These are phyloP conservation scores for Lolium perenne DNA, from an alignment of 176 grass and related monocot species.

Conservation along the genomic window DNA sequence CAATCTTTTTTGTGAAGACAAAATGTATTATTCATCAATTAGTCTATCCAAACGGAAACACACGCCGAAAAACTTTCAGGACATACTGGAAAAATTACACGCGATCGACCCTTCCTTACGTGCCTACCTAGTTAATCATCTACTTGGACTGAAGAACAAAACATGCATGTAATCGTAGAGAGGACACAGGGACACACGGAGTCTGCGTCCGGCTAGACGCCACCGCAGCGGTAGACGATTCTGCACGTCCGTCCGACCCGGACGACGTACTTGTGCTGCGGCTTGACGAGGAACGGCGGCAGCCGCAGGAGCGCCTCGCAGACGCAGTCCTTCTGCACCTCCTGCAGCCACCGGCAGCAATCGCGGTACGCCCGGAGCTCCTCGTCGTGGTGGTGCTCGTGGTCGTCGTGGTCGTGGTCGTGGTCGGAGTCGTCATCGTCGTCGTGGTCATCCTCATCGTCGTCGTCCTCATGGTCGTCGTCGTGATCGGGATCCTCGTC, in stretches of 20 bases:
- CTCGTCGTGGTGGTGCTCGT: conserved; percentile 50
- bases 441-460: neutral
- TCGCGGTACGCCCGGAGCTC: conserved; percentile 62
- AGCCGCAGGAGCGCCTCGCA: conserved; percentile 74
- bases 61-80: conserved; percentile 26
- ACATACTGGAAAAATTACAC: conserved; percentile 38
- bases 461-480: conserved; percentile 27
- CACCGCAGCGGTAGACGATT: conserved; percentile 66
- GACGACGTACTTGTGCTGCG: conserved; percentile 75
- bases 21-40: conserved; percentile 30
- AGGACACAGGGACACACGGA: conserved; percentile 17
- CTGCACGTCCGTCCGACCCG: conserved; percentile 64
- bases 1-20: neutral
- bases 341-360: conserved; percentile 82
- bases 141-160: conserved; percentile 43
- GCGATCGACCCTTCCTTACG: neutral
- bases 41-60: conserved; percentile 4
- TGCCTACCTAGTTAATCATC: conserved; percentile 35
- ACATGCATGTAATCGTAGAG: conserved; percentile 23
- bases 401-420: neutral
- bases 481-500: conserved; percentile 20
- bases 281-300: conserved; percentile 77
- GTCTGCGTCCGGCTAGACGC: conserved; percentile 41
- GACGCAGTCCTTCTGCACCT: conserved; percentile 82
- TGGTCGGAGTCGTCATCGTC: neutral